Evolutionary conservation across 768 basidiomycete species (phyloP).

Genomic region (Suillus hirtellus): DNA sequence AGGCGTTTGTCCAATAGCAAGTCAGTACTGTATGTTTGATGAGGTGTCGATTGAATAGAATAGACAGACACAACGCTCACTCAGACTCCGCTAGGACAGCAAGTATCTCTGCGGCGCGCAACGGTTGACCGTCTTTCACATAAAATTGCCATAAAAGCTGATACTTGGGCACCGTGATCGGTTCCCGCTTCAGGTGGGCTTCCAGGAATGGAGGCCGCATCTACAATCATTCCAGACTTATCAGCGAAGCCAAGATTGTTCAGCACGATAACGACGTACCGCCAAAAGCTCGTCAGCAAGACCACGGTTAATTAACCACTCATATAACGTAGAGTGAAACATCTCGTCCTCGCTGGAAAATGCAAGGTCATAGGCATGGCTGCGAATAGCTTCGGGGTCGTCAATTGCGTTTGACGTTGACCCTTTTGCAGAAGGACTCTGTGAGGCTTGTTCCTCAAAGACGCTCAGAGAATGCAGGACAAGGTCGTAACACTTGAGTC

Average conservation of each 20-base stretch:
- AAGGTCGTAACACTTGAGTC: slow-evolving; percentile 78
- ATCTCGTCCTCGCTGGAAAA: slow-evolving; percentile 85
- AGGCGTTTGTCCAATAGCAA: slow-evolving; percentile 72
- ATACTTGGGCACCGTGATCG: slow-evolving; percentile 74
- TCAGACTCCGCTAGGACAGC: slow-evolving; percentile 81
- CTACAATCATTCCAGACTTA: slow-evolving; percentile 38
- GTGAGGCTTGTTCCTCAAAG: slow-evolving; percentile 66
- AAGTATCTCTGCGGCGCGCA: slow-evolving; percentile 87
- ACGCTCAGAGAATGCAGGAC: slow-evolving; percentile 78
- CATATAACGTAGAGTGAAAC: slow-evolving; percentile 93
- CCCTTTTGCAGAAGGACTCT: slow-evolving; percentile 25
- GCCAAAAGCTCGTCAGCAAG: slow-evolving; percentile 89
- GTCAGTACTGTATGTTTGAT: slow-evolving; percentile 51
- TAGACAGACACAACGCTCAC: slow-evolving; percentile 43
- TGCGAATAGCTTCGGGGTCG: slow-evolving; percentile 71
- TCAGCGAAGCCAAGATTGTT: slow-evolving; percentile 15
- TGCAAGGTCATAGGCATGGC: slow-evolving; percentile 84
- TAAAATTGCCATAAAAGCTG: slow-evolving; percentile 98
- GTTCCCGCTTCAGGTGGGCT: slow-evolving; percentile 81
- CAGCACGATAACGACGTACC: slow-evolving; percentile 45
- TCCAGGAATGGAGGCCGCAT: slow-evolving; percentile 89
- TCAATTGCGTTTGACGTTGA: slow-evolving; percentile 32
- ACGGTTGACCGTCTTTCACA: slow-evolving; percentile 84
- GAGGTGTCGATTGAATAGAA: not conserved
- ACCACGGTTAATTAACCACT: slow-evolving; percentile 83